A percentile compares a stretch with the other conserved stretches of the same genome.
These are phyloP conservation scores for Lecanicillium sp. DNA, from an alignment of 2,329 filamentous ascomycete species.

Conservation along the genomic window DNA sequence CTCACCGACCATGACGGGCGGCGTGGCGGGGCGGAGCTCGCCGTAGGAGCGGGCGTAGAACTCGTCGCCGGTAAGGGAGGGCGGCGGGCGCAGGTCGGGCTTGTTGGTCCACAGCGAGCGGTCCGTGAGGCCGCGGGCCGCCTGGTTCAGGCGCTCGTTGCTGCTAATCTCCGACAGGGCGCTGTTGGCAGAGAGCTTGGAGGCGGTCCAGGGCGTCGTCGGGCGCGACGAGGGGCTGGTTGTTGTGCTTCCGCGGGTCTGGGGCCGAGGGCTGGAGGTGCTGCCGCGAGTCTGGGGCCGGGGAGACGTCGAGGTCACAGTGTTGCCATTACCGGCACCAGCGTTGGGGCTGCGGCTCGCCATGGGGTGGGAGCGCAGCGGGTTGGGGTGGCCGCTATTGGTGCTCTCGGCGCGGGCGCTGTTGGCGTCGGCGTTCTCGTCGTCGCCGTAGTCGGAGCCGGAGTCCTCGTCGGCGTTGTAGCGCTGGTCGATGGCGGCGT, in stretches of 20 bases:
- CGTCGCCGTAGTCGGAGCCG: conserved; percentile 34
- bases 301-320: not conserved
- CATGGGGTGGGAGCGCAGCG: conserved; percentile 46
- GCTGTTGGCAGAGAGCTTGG: conserved; percentile 16
- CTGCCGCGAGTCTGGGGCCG: not conserved
- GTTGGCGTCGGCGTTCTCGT: conserved; percentile 24
- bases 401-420: conserved; percentile 16
- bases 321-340: conserved; percentile 5
- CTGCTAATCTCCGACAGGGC: conserved; percentile 41
- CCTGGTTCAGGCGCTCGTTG: conserved; percentile 38
- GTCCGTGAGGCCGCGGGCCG: conserved; percentile 38
- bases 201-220: conserved; percentile 15
- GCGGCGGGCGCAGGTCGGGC: conserved; percentile 26
- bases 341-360: not conserved
- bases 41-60: conserved; percentile 56
- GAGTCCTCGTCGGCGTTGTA: conserved; percentile 39
- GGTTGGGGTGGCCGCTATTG: conserved; percentile 40
- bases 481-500: conserved; percentile 41
- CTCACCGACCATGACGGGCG: conserved; percentile 46
- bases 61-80: conserved; percentile 44
- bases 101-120: conserved; percentile 23
- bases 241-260: not conserved
- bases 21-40: conserved; percentile 47
- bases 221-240: not conserved
- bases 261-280: not conserved